Evolutionary conservation across 148 eudicot species (phyloP).

Genomic region (Drosera capensis): DNA sequence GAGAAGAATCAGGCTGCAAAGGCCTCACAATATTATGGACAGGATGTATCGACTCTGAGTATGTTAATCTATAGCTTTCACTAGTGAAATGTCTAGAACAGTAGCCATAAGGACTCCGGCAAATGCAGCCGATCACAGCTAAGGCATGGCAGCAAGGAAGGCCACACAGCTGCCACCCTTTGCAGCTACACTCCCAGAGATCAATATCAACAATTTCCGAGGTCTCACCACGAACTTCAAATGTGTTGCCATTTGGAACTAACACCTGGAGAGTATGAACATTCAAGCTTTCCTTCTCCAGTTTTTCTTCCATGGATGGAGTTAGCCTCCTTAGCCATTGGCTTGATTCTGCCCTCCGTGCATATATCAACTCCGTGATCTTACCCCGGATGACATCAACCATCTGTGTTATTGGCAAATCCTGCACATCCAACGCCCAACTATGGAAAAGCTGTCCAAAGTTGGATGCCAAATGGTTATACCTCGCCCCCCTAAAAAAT

Average conservation of each 20-base stretch:
- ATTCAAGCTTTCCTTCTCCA: slow-evolving; percentile 54
- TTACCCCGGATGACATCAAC: slow-evolving; percentile 66
- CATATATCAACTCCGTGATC: slow-evolving; percentile 52
- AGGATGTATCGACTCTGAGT: slow-evolving; percentile 60
- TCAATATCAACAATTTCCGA: slow-evolving; percentile 63
- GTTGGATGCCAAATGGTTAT: slow-evolving; percentile 65
- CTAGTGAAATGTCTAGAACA: slow-evolving; percentile 53
- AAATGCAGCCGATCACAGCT: slow-evolving; percentile 47
- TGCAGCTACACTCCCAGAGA: slow-evolving; percentile 68
- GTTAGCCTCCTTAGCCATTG: slow-evolving; percentile 70
- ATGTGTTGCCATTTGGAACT: slow-evolving; percentile 33
- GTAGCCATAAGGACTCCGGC: slow-evolving; percentile 42
- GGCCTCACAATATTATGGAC: slow-evolving; percentile 30
- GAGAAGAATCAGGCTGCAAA: slow-evolving; percentile 26
- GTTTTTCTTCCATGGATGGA: slow-evolving; percentile 70
- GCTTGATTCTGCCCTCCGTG: slow-evolving; percentile 34
- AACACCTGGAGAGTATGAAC: slow-evolving; percentile 43
- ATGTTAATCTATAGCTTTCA: slow-evolving; percentile 55
- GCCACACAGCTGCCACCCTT: slow-evolving; percentile 73
- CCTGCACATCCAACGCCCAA: slow-evolving; percentile 91
- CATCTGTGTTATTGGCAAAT: slow-evolving; percentile 90
- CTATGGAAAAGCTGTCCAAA: slow-evolving; percentile 73
- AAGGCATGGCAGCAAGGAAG: slow-evolving; percentile 84
- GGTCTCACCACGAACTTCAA: slow-evolving; percentile 75
- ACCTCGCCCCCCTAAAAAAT: slow-evolving; percentile 66